Conservation (phyloP, 768 basidiomycete species). For the Suillus fuscotomentosus region DNA sequence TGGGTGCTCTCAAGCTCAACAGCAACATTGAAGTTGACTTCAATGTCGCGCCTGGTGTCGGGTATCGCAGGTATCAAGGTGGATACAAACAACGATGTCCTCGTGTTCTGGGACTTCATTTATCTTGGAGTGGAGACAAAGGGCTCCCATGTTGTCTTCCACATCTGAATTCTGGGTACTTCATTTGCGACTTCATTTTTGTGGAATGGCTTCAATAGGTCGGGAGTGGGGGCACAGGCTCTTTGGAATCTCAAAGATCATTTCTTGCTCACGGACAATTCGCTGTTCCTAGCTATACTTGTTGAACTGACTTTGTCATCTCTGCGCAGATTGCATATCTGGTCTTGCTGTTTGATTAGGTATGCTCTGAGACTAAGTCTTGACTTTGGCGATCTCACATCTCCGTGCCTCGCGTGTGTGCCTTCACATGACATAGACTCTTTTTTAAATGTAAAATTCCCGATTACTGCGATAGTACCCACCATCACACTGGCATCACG, state of each 20-base stretch:
- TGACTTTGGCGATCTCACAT: too few relatives aligned
- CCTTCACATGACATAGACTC: too few relatives aligned
- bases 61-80: not conserved
- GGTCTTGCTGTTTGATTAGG: not conserved
- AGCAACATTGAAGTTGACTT: not conserved
- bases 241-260: not conserved
- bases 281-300: not conserved
- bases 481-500: not conserved
- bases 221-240: not conserved
- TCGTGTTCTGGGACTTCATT: not conserved
- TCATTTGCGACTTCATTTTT: not conserved
- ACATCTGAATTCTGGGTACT: not conserved
- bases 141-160: not conserved
- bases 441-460: too few relatives aligned
- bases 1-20: not conserved
- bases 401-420: too few relatives aligned
- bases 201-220: not conserved
- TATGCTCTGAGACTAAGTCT: not conserved
- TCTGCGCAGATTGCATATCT: not conserved
- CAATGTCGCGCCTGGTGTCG: too few relatives aligned
- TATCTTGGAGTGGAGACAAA: not conserved
- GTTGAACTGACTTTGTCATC: not conserved
- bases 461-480: not conserved
- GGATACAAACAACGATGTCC: not conserved
- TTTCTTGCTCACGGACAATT: not conserved